These are phyloP conservation scores for Yamadazyma atmosphaerica DNA, from an alignment of 1,139 yeast species.

Conservation along the genomic window DNA sequence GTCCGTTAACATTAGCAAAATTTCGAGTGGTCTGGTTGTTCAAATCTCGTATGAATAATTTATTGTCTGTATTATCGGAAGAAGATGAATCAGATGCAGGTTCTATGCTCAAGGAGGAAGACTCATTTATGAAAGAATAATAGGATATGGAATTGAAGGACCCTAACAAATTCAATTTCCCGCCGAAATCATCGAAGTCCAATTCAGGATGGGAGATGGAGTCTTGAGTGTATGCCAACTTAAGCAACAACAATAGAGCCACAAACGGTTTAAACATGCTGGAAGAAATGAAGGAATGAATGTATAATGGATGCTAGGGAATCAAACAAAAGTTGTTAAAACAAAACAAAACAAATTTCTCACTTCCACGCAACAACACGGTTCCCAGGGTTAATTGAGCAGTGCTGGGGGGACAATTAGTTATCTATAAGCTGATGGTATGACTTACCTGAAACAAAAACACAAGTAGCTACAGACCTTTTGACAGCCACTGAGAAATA, in stretches of 20 bases:
- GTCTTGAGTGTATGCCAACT: not conserved
- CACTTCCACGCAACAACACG: too few species aligned
- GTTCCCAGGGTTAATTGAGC: too few species aligned
- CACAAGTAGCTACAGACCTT: too few species aligned
- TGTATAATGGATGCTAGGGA: too few species aligned
- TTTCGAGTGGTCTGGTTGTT: constrained; percentile 28
- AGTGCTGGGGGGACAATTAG: too few species aligned
- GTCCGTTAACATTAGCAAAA: constrained; percentile 37
- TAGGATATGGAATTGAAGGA: constrained; percentile 60
- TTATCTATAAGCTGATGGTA: too few species aligned
- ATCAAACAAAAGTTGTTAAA: too few species aligned
- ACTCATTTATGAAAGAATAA: constrained; percentile 54
- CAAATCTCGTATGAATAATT: constrained; percentile 33
- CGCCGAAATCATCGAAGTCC: constrained; percentile 34
- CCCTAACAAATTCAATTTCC: constrained; percentile 63
- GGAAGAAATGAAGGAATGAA: not conserved
- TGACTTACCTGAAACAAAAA: too few species aligned
- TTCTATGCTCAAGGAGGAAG: constrained; percentile 21
- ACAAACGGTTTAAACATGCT: not conserved
- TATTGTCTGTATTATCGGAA: constrained; percentile 12
- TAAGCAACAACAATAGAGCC: not conserved
- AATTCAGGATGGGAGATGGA: constrained; percentile 29
- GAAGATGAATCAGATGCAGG: constrained; percentile 1
- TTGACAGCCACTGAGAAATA: too few species aligned
- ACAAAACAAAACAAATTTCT: constrained; percentile 1